Evolutionary conservation across 495 filamentous ascomycete genomes (phyloP), one percentile per base, ranked within the genome.

Genomic region (Aspergillus taichungensis): DNA sequence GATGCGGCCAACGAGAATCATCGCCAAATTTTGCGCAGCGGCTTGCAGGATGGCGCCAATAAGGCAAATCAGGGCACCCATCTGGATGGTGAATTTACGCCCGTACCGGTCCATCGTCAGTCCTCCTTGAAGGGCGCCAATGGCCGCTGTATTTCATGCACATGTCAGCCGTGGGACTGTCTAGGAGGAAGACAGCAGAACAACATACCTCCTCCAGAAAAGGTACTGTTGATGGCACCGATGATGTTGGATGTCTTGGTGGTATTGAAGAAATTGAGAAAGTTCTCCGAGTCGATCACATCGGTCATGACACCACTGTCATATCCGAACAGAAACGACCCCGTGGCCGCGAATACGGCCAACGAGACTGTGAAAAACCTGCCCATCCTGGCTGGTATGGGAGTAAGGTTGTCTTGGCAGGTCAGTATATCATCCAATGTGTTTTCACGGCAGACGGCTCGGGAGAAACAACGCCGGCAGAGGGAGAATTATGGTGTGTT

Each of bases 1-100:
- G 40, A 83, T 79, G 31, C 80, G 76, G 6, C 81, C 81, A 34
- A 76, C 63, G 9, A 82, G 67, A 49, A 83, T 77, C 69, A 78
- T 77, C 0, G 71, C 65, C 39, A 81, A 53, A 43, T 78, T 72
- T 12, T 57, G 50, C 40, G 73, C 64, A 29, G 73, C 63, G 9
- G 76, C 60, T 54, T 83, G 77, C 33, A 82, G 67, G 36, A 75
- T 71, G 11, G 73, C 73, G 10, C 78, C 79, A 13, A 79, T 32
- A 33, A 73, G 53, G 53, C 74, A 75, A 37, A 83, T 68, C 7
- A 74, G 40, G 7, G 78, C 72, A 11, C 77, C 74, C 48, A 74
- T 67, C 46, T 78, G 70, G 38, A 81, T 77, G 8, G 73, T 78
- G 49, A 69, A 68, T 45, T 71, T 75, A 24, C 76, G 68, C 6